Base-by-base conservation (phyloP, 2,329 filamentous ascomycete genomes). In the Exophiala bonariae region DNA sequence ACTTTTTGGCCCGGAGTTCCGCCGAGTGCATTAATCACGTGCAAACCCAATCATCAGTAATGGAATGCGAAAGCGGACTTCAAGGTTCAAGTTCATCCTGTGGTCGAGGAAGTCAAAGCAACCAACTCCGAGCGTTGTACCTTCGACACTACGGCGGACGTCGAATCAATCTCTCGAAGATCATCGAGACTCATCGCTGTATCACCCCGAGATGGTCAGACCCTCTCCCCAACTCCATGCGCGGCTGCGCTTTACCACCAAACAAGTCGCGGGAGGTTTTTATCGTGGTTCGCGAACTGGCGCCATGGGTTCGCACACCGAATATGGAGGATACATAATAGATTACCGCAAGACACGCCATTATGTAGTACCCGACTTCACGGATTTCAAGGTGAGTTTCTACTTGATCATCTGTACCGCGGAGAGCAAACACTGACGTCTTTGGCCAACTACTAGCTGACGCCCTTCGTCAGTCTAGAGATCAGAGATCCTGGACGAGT, bases 251-350 rank as follows among this genome's bases (percentile, higher is more conserved):
- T 81, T 99, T 63, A 96, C 89, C 10, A 95, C 92, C 59, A 99
- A 99, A 73, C 85, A 93, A 70, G 85, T 92, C 66, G 87, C 86
- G 67, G 89, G 89, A 65, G 92, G 91, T 59, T 99, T 85, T 81
- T 99, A 99, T 82, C 97, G 97, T 78, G 93, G 93, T 66, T 96
- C 87, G 61, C 80, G 91, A 37, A 86, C 89, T 1, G 93, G 93
- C 2, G 83, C 87, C 33, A 90, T 95, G 83, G 93, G 93, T 67
- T 72, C 76, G 11, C 89, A 95, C 72, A 91, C 87, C 44, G 87
- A 87, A 66, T 81, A 83, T 65, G 93, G 92, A 68, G 85, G 85
- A 41, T 99, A 93, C 69, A 68, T 83, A 37, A 84, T 97, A 58
- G 87, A 97, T 58, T 95, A 80, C 78, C 71, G 76, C 46, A 96